Conservation (phyloP, 257 asterid species). For the Solanum gandarillasii region DNA sequence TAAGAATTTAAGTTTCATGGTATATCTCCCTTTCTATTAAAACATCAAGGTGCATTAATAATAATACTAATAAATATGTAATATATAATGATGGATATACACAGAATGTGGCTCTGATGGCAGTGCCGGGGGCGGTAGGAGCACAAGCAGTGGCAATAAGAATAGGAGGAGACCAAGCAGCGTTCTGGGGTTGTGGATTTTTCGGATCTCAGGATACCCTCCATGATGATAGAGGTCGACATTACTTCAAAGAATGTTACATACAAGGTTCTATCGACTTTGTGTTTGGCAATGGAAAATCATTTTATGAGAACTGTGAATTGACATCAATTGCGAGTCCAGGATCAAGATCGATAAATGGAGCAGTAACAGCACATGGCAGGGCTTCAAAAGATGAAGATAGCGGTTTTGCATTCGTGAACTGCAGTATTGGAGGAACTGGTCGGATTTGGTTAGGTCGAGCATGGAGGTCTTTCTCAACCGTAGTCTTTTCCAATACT, state of each 20-base stretch:
- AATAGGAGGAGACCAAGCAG: conserved; percentile 67
- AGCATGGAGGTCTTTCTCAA: conserved; percentile 92
- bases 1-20: conserved; percentile 87
- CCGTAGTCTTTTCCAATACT: conserved; percentile 57
- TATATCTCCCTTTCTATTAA: conserved; percentile 1
- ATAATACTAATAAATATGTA: too few relatives aligned
- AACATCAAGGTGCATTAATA: too few relatives aligned
- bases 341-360: conserved; percentile 44
- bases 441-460: conserved; percentile 93
- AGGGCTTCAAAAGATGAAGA: conserved; percentile 72
- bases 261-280: conserved; percentile 96
- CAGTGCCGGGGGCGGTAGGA: conserved; percentile 67
- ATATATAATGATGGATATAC: neutral
- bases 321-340: conserved; percentile 76
- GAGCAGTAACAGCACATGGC: conserved; percentile 87
- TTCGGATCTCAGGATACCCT: conserved; percentile 92
- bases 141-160: conserved; percentile 93
- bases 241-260: conserved; percentile 81
- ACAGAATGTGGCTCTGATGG: conserved; percentile 84
- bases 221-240: conserved; percentile 91
- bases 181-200: conserved; percentile 92
- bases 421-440: conserved; percentile 69
- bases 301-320: conserved; percentile 67
- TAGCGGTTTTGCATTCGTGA: conserved; percentile 64
- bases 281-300: conserved; percentile 78